A percentile compares a stretch with the other conserved stretches of the same genome.
phyloP scores from a whole-genome alignment of 2,329 filamentous ascomycete species.

The Pseudonectria foliicola region DNA sequence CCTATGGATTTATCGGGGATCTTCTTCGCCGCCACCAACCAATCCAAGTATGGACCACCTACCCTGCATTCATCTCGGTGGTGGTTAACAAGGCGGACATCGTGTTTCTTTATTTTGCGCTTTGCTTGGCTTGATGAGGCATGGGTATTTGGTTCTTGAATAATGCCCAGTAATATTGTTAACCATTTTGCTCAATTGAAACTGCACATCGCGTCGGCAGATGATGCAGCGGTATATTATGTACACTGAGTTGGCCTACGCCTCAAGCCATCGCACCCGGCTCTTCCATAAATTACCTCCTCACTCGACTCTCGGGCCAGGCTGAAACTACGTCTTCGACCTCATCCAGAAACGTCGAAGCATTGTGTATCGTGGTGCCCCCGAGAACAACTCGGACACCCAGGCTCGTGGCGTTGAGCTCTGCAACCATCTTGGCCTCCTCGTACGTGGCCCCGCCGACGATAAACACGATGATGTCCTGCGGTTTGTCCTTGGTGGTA shows the following conservation, averaged over 20 bases:
- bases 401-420: conserved; percentile 84
- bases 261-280: too few species aligned
- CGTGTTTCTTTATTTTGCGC: too few species aligned
- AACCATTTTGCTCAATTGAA: too few species aligned
- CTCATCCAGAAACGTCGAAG: conserved; percentile 80
- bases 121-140: too few species aligned
- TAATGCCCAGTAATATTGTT: too few species aligned
- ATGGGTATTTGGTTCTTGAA: too few species aligned
- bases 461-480: conserved; percentile 94
- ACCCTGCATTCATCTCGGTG: too few species aligned
- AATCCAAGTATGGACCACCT: too few species aligned
- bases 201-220: too few species aligned
- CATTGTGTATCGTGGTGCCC: conserved; percentile 84
- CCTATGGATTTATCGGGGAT: background rate
- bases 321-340: conserved; percentile 79
- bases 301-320: conserved; percentile 63
- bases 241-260: too few species aligned
- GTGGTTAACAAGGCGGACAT: too few species aligned
- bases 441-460: conserved; percentile 92
- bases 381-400: conserved; percentile 85
- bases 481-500: conserved; percentile 86
- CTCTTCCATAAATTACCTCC: conserved; percentile 14
- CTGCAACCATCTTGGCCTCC: conserved; percentile 92
- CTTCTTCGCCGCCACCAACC: background rate
- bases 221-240: too few species aligned